Conservation (phyloP, 139 green algal species). For the Haematococcus sp. region DNA sequence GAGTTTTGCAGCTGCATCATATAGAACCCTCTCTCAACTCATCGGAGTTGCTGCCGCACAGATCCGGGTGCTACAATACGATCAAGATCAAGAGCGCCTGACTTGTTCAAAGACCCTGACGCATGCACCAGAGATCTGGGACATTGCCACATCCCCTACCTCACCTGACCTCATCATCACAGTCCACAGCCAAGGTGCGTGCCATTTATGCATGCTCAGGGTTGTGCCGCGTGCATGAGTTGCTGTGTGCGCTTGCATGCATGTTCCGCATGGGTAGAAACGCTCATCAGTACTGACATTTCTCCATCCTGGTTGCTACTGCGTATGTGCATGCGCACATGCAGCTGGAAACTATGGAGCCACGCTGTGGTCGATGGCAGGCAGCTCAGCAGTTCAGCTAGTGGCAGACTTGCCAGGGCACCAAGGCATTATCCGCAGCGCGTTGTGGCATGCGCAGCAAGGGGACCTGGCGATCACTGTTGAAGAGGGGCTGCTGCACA, state of each 20-base stretch:
- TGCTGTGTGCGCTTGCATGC: neutral
- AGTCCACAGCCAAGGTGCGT: constrained; percentile 60
- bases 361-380: constrained; percentile 47
- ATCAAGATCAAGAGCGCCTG: constrained; percentile 57
- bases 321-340: too few relatives aligned
- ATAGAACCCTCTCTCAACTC: neutral
- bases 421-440: constrained; percentile 19
- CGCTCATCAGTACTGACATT: too few relatives aligned
- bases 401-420: constrained; percentile 41
- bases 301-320: too few relatives aligned
- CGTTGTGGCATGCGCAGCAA: constrained; percentile 45
- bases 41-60: constrained; percentile 20
- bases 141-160: constrained; percentile 46
- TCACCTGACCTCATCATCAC: constrained; percentile 43
- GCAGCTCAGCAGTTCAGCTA: constrained; percentile 24
- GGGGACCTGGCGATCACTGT: constrained; percentile 40
- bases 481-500: constrained; percentile 46
- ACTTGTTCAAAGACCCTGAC: constrained; percentile 21
- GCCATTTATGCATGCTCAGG: neutral
- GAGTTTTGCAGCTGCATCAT: neutral
- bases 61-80: constrained; percentile 68
- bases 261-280: neutral
- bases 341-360: constrained; percentile 52
- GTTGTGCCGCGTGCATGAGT: neutral
- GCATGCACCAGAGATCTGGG: constrained; percentile 71